These are phyloP conservation scores for Daldinia vernicosa DNA, from an alignment of 495 filamentous ascomycete genomes.

Conservation along the genomic window DNA sequence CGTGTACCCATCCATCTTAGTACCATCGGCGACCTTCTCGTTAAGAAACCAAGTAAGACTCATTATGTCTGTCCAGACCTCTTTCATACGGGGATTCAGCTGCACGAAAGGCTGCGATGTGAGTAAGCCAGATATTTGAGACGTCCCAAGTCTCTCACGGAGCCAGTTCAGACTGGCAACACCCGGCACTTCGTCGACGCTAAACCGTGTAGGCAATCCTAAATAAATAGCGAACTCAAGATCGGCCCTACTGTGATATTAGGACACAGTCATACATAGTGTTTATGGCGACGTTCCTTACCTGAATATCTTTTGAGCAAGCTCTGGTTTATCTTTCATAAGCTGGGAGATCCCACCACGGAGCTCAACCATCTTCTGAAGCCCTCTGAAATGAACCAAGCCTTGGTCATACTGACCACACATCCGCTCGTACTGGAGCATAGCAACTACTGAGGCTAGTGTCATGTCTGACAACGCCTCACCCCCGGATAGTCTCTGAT, in stretches of 20 bases:
- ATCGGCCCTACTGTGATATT: not conserved
- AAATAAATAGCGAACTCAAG: not conserved
- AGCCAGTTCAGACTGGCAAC: not conserved
- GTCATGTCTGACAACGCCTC: not conserved
- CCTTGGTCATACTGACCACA: not conserved
- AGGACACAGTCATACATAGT: too few species aligned
- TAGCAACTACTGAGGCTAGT: not conserved
- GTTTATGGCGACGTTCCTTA: not conserved
- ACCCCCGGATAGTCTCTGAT: not conserved
- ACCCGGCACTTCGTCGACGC: not conserved
- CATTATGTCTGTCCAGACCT: not conserved
- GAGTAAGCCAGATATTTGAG: not conserved
- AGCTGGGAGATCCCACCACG: not conserved
- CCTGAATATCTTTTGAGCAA: not conserved
- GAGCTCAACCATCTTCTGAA: not conserved
- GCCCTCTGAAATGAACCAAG: not conserved
- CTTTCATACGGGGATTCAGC: not conserved
- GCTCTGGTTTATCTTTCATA: not conserved
- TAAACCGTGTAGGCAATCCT: not conserved
- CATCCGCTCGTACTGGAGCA: not conserved
- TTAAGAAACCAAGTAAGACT: not conserved
- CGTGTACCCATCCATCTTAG: not conserved
- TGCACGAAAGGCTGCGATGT: not conserved
- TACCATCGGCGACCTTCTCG: not conserved
- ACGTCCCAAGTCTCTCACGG: not conserved